Base-by-base conservation (phyloP, 495 filamentous ascomycete species). In the Cercophora sp. region DNA sequence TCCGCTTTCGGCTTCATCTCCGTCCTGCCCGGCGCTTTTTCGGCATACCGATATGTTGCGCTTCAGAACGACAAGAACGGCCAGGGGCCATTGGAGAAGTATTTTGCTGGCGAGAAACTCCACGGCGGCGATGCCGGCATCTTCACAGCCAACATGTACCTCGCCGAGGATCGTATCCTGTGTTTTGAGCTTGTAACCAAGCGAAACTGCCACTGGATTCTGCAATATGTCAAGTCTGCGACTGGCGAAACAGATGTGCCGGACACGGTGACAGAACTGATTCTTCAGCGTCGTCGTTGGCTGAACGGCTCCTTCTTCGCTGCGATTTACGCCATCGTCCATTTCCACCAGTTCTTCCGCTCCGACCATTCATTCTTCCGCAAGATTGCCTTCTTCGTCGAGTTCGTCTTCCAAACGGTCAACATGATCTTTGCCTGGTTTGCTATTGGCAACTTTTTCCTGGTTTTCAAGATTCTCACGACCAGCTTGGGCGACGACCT, bases 341-440 rank as follows among this genome's bases (percentile, higher is more conserved):
- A 99, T 69, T 93, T 91, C 66, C 91, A 92, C 66, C 86, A 96
- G 66, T 87, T 99, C 63, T 93, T 88, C 80, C 82, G 94, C 35
- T 93, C 87, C 48, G 84, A 89, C 64, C 94, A 99, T 65, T 91
- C 85, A 40, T 79, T 91, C 67, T 62, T 95, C 32, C 79, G 94
- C 50, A 96, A 97, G 69, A 69, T 93, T 24, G 87, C 87, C 79
- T 86, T 99, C 63, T 76, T 93, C 55, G 67, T 99, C 48, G 93
- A 97, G 64, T 96, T 96, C 72, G 68, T 85, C 53, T 99, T 96
- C 72, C 89, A 96, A 65, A 91, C 89, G 11, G 76, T 97, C 68
- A 91, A 85, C 70, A 96, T 96, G 89, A 77, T 99, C 61, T 99
- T 99, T 60, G 90, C 94, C 45, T 99, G 94, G 94, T 97, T 99